Percentiles rank a stretch among this genome's conserved stretches.
Evolutionary conservation across 2,329 filamentous ascomycete genomes (phyloP).

Genomic region (Colletotrichum sp.): DNA sequence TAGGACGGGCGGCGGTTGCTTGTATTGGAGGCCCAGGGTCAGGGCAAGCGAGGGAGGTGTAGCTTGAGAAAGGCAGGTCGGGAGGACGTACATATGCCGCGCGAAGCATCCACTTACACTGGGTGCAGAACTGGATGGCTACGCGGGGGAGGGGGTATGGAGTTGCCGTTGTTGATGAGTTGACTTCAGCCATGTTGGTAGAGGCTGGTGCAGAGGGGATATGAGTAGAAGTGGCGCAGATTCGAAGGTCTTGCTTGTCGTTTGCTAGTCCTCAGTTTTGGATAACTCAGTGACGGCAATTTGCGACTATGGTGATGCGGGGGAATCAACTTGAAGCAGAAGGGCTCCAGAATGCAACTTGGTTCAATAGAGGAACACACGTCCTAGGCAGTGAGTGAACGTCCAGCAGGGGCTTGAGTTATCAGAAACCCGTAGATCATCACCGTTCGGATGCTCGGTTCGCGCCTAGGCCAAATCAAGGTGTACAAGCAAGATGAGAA

Average conservation of each 20-base stretch:
- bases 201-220: neutral
- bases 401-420: neutral
- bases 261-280: neutral
- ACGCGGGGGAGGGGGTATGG: conserved; percentile 67
- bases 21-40: neutral
- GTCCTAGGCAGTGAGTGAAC: neutral
- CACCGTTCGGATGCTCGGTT: neutral
- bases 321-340: neutral
- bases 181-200: neutral
- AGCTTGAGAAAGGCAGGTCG: neutral
- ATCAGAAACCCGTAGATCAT: neutral
- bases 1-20: neutral
- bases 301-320: neutral
- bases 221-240: neutral
- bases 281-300: neutral
- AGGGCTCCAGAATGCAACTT: neutral
- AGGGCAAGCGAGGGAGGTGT: neutral
- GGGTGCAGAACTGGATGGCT: conserved; percentile 90
- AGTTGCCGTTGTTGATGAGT: neutral
- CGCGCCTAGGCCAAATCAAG: neutral
- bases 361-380: neutral
- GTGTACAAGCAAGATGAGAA: neutral
- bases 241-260: neutral
- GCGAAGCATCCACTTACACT: conserved; percentile 90
- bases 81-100: conserved; percentile 77